Evolutionary conservation across 441 rosid genomes (phyloP), one percentile per base, ranked within the genome.

Genomic region (Dalechampia spathulata): DNA sequence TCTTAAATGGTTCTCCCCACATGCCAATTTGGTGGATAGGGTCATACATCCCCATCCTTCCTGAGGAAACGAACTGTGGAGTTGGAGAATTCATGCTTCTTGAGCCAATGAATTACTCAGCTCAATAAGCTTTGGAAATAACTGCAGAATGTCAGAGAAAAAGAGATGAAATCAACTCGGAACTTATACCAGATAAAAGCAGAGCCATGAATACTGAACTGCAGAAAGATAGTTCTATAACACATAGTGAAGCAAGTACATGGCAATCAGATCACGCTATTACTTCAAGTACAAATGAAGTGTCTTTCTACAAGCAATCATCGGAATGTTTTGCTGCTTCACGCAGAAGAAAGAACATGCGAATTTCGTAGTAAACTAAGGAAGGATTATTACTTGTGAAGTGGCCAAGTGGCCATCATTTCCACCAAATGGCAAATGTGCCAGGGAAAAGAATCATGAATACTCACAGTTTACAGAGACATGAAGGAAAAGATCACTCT

Each of bases 1-100:
- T 67, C 71, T 69, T 86, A 46, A 78, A 89, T 50, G 52, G 80
- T 62, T 84, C 95, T 60, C 74, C 95, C 99, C 99, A 90, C 81
- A 82, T 80, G 67, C 84, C 77, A 38, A 85, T 69, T 64, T 81
- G 97, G 72, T 81, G 86, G 54, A 83, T 67, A 52, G 82, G 79
- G 52, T 87, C 95, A 71, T 90, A 87, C 17, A 84, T 71, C 17
- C 76, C 83, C 81, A 87, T 78, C 68, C 86, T 74, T 73, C 81
- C 81, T 26, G 87, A 64, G n/a, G 83, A 58, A 30, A 85, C 85
- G 67, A 90, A 87, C 68, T 86, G 88, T 44, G 96, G 61, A 12
- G 96, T 75, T 10, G 87, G 49, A 56, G 87, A 78, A 74, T 86
- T 82, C 99, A 94, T 90, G 70, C 66, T 80, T 66, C 58, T 57